Evolutionary conservation across 2,329 filamentous ascomycete genomes (phyloP).

Genomic region (Sporothrix pallida): DNA sequence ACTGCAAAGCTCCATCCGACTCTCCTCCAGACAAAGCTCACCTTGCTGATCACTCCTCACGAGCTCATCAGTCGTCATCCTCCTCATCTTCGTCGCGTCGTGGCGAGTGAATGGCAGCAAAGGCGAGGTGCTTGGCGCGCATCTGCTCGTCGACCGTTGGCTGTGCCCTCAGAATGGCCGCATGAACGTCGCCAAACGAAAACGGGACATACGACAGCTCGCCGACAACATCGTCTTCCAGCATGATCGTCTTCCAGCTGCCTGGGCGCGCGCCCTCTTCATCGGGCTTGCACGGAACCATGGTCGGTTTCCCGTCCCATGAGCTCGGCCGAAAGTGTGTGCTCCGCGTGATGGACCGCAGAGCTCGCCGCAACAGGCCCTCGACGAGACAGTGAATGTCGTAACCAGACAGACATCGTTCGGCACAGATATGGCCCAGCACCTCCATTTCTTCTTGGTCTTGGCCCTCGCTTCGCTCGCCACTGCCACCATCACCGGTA

Average conservation of each 20-base stretch:
- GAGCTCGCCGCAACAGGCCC: neutral
- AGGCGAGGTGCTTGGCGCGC: neutral
- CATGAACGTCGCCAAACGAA: neutral
- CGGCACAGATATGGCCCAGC: constrained; percentile 5
- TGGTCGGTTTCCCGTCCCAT: neutral
- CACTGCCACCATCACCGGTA: too few relatives aligned
- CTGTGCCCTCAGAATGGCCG: constrained; percentile 2
- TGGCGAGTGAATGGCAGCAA: neutral
- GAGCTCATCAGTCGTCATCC: neutral
- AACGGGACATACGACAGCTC: constrained; percentile 8
- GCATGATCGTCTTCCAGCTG: neutral
- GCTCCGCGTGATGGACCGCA: neutral
- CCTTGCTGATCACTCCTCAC: neutral
- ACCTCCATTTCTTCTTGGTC: neutral
- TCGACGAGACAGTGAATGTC: constrained; percentile 7
- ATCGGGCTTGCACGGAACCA: neutral
- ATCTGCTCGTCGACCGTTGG: neutral
- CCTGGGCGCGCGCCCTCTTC: neutral
- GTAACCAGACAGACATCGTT: neutral
- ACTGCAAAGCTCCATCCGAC: too few relatives aligned
- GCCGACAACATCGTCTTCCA: neutral
- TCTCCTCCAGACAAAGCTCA: too few relatives aligned
- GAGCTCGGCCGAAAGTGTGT: neutral
- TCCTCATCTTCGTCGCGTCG: neutral
- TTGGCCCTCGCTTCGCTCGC: neutral